These are phyloP conservation scores for Hordeum marinum DNA, from an alignment of 176 grass and related monocot species.

Conservation along the genomic window DNA sequence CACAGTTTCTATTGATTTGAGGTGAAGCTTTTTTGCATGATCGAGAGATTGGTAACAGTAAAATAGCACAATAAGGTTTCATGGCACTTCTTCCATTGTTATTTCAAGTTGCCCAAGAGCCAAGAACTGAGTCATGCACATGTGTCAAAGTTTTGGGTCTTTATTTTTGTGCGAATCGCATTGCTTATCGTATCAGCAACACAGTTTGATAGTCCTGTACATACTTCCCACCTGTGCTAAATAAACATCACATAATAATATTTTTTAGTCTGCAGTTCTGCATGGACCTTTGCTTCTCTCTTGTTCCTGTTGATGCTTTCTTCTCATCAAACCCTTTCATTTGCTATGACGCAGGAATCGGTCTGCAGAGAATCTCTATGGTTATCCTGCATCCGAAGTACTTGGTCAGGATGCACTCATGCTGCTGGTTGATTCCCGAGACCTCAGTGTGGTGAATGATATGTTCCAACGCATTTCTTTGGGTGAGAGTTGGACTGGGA, in stretches of 20 bases:
- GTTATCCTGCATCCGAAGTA: constrained; percentile 75
- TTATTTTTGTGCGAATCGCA: no score
- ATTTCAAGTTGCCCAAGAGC: neutral
- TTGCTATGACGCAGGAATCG: constrained; percentile 61
- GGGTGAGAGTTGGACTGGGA: constrained; percentile 90
- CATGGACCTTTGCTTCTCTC: neutral
- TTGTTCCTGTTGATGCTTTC: neutral
- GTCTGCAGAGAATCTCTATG: constrained; percentile 80
- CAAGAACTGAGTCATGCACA: neutral
- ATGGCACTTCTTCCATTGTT: neutral
- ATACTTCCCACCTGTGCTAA: neutral
- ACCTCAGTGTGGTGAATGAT: constrained; percentile 44
- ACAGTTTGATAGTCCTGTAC: neutral
- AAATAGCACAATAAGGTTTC: neutral
- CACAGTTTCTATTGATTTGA: neutral
- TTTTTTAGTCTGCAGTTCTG: neutral
- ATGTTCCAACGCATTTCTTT: constrained; percentile 56
- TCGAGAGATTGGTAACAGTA: neutral
- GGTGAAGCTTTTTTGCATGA: neutral
- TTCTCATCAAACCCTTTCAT: constrained; percentile 4
- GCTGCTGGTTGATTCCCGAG: constrained; percentile 58
- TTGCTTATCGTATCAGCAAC: neutral
- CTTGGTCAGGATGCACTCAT: constrained; percentile 71
- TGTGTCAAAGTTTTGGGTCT: no score
- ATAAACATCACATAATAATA: neutral